Evolutionary conservation across 805 yeast genomes (phyloP), one percentile per base, ranked within the genome.

Genomic region (Ogataea pini): DNA sequence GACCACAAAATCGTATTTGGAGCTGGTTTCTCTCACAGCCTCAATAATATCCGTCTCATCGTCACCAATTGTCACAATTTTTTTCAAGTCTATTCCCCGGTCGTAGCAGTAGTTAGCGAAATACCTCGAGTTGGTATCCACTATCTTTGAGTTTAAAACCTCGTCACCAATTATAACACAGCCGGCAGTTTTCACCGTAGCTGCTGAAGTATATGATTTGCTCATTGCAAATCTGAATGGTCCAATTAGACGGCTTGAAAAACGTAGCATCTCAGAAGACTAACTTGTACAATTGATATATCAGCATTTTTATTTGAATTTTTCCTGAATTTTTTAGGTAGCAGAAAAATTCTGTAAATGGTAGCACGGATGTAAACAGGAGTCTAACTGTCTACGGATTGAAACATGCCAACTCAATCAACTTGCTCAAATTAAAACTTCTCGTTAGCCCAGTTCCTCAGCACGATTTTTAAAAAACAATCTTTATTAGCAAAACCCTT

Each of bases 111-210:
- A 77, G 53, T 77, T 77, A 25, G 95, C 88, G 61, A 89, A 87
- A 59, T 70, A 78, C 52, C 77, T 71, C 7, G 95, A 85, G 64
- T 89, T 89, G 1, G 92, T 79, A 60, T 89, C 97, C 4, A 73
- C 67, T 51, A 89, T 88, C 67, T 89, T 89, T 5, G 96, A 95
- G 56, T 88, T 89, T 48, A 89, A 76, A 2, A 89, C 85, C 67
- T 89, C 97, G 65, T 89, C 96, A 4, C 96, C 96, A 44, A 89
- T 89, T 36, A 84, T 80, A 45, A 79, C 69, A 53, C 79, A 76
- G 2, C 79, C 81, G 1, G 81, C 79, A 2, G 71, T 63, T 40
- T 56, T 52, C 24, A 43, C 37, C 16, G 32, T 25, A 6, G 32
- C 24, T 7, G 20, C n/a, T n/a, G n/a, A n/a, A n/a, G n/a, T 24